Base-by-base conservation (phyloP, 345 rosid species). In the Kernera saxatilis region DNA sequence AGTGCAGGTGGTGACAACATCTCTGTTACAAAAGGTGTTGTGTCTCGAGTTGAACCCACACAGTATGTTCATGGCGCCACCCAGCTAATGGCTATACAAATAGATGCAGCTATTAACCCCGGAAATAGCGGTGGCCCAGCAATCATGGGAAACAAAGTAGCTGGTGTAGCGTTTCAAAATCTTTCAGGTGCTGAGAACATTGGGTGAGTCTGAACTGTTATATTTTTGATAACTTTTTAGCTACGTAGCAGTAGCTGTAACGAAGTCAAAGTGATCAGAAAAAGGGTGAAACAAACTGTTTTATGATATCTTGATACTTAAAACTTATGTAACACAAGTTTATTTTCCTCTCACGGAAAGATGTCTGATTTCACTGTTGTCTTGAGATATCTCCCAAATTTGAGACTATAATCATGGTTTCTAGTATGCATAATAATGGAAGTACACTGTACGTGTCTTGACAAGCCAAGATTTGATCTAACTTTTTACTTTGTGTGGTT, bases 71-170 rank as follows among this genome's bases (percentile, higher is more conserved):
- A 90, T 3, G 92, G 97, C 22, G 91, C 96, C 5, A 83, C 92
- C 8, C 95, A 88, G 71, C 83, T 92, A 30, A 84, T 90, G 95
- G 98, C 95, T 33, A 90, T 92, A 80, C 96, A 92, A 75, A 90
- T 93, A 66, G 96, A 93, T 77, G 97, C 98, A 11, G 97, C 97
- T 19, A 93, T 93, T 59, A 93, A 90, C 81, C 97, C 97, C 0
- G 97, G 96, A 22, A 88, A 90, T 43, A 88, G 97, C 66, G 93
- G 98, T 55, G 96, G 96, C 3, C 98, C 97, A 2, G 96, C 97
- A 45, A 86, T 93, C 53, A 90, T 90, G 97, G 92, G 86, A 37
- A 79, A 81, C 75, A 90, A 87, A 80, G 96, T 90, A 70, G 98
- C 87, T 6, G 92, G 92, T 14, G 93, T 90, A 32, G 98, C 97